Evolutionary conservation across 2,329 filamentous ascomycete genomes (phyloP), one percentile per base, ranked within the genome.

Genomic region (Davidsoniella neocaledoniae): DNA sequence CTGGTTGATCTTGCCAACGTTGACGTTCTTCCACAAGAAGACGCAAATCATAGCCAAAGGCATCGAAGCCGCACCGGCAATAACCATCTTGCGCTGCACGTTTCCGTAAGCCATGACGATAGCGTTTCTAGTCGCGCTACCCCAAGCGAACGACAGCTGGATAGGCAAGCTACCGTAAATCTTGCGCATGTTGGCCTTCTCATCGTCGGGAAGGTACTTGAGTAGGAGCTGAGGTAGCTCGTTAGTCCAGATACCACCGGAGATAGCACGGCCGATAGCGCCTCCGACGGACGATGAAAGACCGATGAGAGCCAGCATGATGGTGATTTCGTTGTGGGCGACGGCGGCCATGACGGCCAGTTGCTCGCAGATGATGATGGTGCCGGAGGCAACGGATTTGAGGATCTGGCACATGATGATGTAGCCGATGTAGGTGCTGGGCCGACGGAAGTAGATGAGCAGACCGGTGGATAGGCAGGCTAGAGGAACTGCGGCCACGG

Each of bases 231-330:
- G 61, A 4, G 70, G 71, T 56, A 83, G 74, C 1, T 72, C 69
- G 53, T 71, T 68, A 0, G 72, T 76, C 79, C 79, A 84, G 54
- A 84, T 75, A 8, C 78, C 77, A 0, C 71, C 71, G 1, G 79
- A 72, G 44, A 83, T 69, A 6, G 77, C 72, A 2, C 67, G 68
- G 1, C 77, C 78, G 5, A 80, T 64, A 1, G 76, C 74, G 17
- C 69, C 71, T 39, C 78, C 79, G 52, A 82, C 69, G 53, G 72
- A 73, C 55, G 73, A 69, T 36, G 77, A 74, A 4, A 83, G 70
- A 17, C 73, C 68, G 50, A 77, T 68, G 51, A 83, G 66, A 9
- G 77, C 75, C n/a, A 80, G 69, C 25, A 76, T 69, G 14, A 72
- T 71, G 21, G 77, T 73, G 4, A 82, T 67, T 57, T 79, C 70